phyloP scores from a whole-genome alignment of 371 early-diverging fungal genomes.

The Encephalitozoon intestinalis region DNA sequence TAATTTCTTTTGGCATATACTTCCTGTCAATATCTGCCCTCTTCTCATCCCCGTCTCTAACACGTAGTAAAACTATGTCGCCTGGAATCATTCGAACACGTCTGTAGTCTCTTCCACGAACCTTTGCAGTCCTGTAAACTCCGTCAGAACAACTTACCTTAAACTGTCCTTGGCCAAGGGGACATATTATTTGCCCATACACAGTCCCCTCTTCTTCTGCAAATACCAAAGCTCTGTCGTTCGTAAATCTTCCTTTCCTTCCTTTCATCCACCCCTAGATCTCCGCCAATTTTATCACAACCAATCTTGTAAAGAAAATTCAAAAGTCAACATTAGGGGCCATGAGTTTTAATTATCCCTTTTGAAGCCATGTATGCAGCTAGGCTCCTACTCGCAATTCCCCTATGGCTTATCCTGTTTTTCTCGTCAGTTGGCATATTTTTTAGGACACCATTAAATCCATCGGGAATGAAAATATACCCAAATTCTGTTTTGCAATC shows the following conservation, averaged over 20 bases:
- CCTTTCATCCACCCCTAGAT: constrained; percentile 14
- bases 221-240: constrained; percentile 49
- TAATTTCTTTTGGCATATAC: constrained; percentile 92
- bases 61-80: constrained; percentile 80
- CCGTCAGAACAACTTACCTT: constrained; percentile 86
- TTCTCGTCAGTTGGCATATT: constrained; percentile 21
- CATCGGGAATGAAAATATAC: background rate
- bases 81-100: constrained; percentile 83
- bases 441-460: background rate
- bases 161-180: constrained; percentile 90
- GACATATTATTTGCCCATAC: constrained; percentile 81
- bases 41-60: constrained; percentile 87
- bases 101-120: constrained; percentile 92
- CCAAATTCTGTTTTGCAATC: background rate
- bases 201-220: constrained; percentile 53
- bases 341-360: background rate
- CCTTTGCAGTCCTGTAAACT: constrained; percentile 77
- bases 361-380: background rate
- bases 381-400: background rate
- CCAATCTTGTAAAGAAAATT: background rate
- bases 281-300: background rate
- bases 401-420: constrained; percentile 22
- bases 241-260: constrained; percentile 17
- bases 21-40: constrained; percentile 92
- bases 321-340: background rate